Evolutionary conservation across 1,284 basidiomycete species (phyloP).

Genomic region (Sporisorium exsertum): DNA sequence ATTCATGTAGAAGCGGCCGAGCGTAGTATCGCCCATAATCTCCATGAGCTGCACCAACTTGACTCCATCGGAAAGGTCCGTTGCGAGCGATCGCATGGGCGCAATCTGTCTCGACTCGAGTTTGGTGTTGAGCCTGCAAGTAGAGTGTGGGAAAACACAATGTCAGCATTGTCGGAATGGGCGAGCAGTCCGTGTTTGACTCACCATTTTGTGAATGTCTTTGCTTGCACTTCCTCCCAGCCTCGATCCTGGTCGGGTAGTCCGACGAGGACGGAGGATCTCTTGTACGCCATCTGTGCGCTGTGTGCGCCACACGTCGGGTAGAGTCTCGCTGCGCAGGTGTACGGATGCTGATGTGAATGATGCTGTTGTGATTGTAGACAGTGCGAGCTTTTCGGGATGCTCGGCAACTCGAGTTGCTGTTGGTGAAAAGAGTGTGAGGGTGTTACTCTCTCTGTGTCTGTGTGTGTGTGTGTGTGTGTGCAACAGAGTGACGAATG

Average conservation of each 20-base stretch:
- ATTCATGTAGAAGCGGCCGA: conserved; percentile 89
- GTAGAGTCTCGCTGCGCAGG: background rate
- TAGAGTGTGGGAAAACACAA: background rate
- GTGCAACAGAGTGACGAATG: background rate
- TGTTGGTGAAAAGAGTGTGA: background rate
- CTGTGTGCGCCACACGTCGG: conserved; percentile 1
- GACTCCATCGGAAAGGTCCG: conserved; percentile 93
- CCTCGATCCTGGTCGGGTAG: conserved; percentile 63
- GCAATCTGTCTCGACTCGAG: conserved; percentile 85
- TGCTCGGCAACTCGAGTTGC: conserved; percentile 4
- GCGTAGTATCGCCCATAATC: conserved; percentile 77
- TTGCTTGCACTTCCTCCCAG: conserved; percentile 66
- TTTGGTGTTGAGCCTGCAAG: conserved; percentile 91
- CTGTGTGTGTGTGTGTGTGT: background rate
- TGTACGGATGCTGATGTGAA: background rate
- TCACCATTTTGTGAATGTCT: conserved; percentile 67
- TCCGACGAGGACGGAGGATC: conserved; percentile 57
- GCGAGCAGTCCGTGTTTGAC: conserved; percentile 1
- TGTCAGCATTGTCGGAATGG: background rate
- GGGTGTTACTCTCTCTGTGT: background rate
- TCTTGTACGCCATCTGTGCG: conserved; percentile 58
- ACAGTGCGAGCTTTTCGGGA: conserved; percentile 2
- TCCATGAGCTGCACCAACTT: conserved; percentile 81
- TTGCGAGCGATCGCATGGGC: conserved; percentile 89
- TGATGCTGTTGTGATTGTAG: background rate